These are phyloP conservation scores for Apophysomyces sp. DNA, from an alignment of 371 early-diverging fungal genomes.

Conservation along the genomic window DNA sequence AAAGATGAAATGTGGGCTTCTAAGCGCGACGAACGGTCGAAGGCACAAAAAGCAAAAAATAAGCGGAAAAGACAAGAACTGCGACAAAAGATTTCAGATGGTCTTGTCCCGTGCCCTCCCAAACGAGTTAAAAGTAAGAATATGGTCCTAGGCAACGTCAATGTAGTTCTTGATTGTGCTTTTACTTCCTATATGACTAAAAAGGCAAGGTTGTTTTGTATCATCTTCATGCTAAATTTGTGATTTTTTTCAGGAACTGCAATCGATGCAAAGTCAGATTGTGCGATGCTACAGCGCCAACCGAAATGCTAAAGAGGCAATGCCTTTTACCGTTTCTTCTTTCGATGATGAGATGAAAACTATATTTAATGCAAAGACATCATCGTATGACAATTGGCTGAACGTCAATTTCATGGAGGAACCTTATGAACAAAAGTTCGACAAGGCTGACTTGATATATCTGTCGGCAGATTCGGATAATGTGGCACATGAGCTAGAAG, in stretches of 20 bases:
- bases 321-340: slow-evolving; percentile 51
- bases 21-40: slow-evolving; percentile 21
- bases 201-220: slow-evolving; percentile 41
- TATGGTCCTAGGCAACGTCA: slow-evolving; percentile 28
- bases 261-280: slow-evolving; percentile 67
- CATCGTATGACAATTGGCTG: slow-evolving; percentile 43
- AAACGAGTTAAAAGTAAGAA: slow-evolving; percentile 29
- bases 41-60: slow-evolving; percentile 30
- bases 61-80: slow-evolving; percentile 33
- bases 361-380: slow-evolving; percentile 43
- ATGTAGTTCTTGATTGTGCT: slow-evolving; percentile 71
- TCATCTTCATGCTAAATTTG: background rate
- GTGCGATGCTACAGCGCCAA: slow-evolving; percentile 71
- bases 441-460: slow-evolving; percentile 72
- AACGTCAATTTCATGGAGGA: slow-evolving; percentile 36
- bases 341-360: slow-evolving; percentile 36
- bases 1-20: slow-evolving; percentile 42
- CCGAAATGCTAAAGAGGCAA: slow-evolving; percentile 44
- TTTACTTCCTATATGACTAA: slow-evolving; percentile 80
- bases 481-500: slow-evolving; percentile 65
- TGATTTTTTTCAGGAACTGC: slow-evolving; percentile 46
- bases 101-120: slow-evolving; percentile 29
- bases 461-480: slow-evolving; percentile 89
- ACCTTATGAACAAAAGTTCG: slow-evolving; percentile 43
- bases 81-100: slow-evolving; percentile 28